Base-by-base conservation (phyloP, 2,329 filamentous ascomycete species). In the Stachybotrys chartarum region DNA sequence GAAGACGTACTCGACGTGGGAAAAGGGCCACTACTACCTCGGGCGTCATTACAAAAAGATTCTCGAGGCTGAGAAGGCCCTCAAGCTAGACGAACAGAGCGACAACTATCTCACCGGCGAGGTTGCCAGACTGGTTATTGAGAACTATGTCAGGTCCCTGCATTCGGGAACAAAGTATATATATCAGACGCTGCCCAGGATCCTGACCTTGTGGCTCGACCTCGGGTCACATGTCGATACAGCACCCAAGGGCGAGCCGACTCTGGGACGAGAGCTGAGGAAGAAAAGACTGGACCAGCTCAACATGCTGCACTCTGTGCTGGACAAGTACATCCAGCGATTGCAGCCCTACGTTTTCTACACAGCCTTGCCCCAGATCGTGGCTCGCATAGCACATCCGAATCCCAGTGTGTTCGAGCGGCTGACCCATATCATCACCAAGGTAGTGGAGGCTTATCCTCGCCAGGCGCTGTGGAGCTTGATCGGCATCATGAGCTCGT, bases 11-110 rank as follows among this genome's bases (percentile, higher is more conserved):
- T 74, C 78, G 6, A 84, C 84, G 53, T 99, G 93, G 92, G 94
- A 99, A 68, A 97, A 97, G 71, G 92, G 91, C 0, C 93, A 97
- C 68, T 99, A 97, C 69, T 96, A 97, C 69, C 81, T 99, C 10
- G 94, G 94, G 6, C 91, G 93, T 50, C 91, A 97, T 71, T 99
- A 99, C 79, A 95, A 96, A 69, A 99, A 97, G 70, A 82, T 97
- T 5, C 77, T 97, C 3, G 93, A 97, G 64, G 90, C 91, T 0
- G 91, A 97, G 69, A 92, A 91, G 70, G 77, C 81, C 2, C 82
- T 96, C 53, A 85, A 87, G 44, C 77, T 83, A 17, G 83, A 87
- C 31, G 91, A 92, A 59, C 91, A 96, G 70, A 86, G 82, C 47
- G 87, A 91, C 54, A 78, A 82, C 57, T 91, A 85, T 63, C 73